These are phyloP conservation scores for Phlebopus sp. DNA, from an alignment of 1,284 basidiomycete species.

Conservation along the genomic window DNA sequence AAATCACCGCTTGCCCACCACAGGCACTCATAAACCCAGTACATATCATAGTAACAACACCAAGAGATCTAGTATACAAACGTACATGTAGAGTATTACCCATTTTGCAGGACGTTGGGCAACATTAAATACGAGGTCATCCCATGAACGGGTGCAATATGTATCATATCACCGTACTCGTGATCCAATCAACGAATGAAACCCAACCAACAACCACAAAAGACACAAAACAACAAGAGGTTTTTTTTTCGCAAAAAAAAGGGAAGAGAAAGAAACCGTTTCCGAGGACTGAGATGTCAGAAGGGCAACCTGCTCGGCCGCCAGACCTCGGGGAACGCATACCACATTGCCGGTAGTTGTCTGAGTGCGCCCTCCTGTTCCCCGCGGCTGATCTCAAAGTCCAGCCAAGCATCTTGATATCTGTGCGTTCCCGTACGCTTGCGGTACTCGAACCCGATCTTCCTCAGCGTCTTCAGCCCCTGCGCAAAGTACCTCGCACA, in stretches of 20 bases:
- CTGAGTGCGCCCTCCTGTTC: slow-evolving; percentile 16
- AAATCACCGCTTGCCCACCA: too few species aligned
- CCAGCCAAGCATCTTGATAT: slow-evolving; percentile 35
- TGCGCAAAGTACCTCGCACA: slow-evolving; percentile 29
- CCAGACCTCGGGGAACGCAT: slow-evolving; percentile 34
- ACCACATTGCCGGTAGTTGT: slow-evolving; percentile 29
- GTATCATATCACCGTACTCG: too few species aligned
- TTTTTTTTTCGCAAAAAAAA: too few species aligned
- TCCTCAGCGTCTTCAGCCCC: slow-evolving; percentile 30
- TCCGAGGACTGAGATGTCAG: slow-evolving; percentile 9
- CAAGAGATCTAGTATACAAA: too few species aligned
- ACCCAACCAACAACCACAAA: not conserved
- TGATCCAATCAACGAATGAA: not conserved
- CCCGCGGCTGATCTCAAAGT: slow-evolving; percentile 27
- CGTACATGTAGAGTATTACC: too few species aligned
- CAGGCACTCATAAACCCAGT: too few species aligned
- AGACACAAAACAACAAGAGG: not conserved
- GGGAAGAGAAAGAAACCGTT: too few species aligned
- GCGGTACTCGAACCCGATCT: slow-evolving; percentile 34
- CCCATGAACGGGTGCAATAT: too few species aligned
- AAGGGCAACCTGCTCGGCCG: slow-evolving; percentile 23
- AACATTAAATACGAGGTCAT: too few species aligned
- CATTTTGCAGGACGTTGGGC: too few species aligned
- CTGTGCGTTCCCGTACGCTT: slow-evolving; percentile 32
- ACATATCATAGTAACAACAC: too few species aligned